A percentile compares a stretch with the other conserved stretches of the same genome.
phyloP scores from a whole-genome alignment of 2,329 filamentous ascomycete genomes.

The Xylariales sp. region DNA sequence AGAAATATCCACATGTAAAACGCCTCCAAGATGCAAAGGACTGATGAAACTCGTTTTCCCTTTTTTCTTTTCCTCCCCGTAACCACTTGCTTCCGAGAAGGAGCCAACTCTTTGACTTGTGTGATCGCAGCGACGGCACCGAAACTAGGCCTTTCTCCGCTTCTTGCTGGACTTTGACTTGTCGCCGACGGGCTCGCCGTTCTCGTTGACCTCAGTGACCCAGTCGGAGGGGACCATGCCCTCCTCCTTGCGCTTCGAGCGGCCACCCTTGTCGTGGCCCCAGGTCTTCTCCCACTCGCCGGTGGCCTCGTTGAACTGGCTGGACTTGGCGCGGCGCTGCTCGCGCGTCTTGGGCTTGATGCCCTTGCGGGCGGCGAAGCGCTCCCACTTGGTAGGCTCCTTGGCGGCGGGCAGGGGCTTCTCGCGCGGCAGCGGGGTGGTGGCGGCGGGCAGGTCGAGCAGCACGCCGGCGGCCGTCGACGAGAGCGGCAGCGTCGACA shows the following conservation, averaged over 20 bases:
- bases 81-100: no score
- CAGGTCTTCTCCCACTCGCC: slow-evolving; percentile 92
- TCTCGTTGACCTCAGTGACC: slow-evolving; percentile 87
- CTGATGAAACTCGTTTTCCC: no score
- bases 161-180: slow-evolving; percentile 26
- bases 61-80: no score
- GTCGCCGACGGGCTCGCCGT: slow-evolving; percentile 49
- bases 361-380: slow-evolving; percentile 94
- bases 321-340: slow-evolving; percentile 61
- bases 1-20: no score
- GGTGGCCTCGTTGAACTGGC: slow-evolving; percentile 77
- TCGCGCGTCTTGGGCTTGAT: slow-evolving; percentile 87
- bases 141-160: slow-evolving; percentile 7
- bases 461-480: slow-evolving; percentile 69
- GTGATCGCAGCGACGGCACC: neutral
- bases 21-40: no score
- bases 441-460: slow-evolving; percentile 67
- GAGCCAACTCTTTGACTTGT: neutral
- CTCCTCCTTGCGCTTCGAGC: slow-evolving; percentile 72
- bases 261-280: slow-evolving; percentile 91
- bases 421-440: slow-evolving; percentile 77
- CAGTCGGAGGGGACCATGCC: slow-evolving; percentile 67
- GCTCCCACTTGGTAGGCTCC: slow-evolving; percentile 88
- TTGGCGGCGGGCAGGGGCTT: slow-evolving; percentile 84
- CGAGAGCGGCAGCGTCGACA: slow-evolving; percentile 78